Evolutionary conservation across 345 rosid species (phyloP).

Genomic region (Eucalyptus tenuipes): DNA sequence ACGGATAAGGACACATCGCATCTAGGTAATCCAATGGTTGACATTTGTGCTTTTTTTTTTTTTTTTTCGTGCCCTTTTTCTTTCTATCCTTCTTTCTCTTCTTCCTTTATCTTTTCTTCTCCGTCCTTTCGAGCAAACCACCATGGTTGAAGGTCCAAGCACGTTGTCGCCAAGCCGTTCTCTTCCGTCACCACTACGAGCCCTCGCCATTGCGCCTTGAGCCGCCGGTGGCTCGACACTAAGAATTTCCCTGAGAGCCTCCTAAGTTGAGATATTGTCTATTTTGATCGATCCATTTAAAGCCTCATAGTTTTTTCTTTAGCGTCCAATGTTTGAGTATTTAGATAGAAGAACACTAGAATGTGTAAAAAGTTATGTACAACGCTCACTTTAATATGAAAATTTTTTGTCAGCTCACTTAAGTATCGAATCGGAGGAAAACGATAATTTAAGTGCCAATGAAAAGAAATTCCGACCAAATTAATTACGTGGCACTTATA

Average conservation of each 20-base stretch:
- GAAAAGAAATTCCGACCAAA: fast-evolving
- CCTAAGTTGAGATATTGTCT: neutral
- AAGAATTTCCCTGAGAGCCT: too few relatives aligned
- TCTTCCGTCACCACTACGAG: neutral
- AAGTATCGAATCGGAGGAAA: too few relatives aligned
- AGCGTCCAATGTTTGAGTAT: fast-evolving
- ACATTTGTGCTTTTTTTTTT: neutral
- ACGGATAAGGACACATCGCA: neutral
- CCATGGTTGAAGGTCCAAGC: neutral
- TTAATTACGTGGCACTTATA: fast-evolving
- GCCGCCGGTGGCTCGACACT: neutral
- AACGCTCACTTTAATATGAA: too few relatives aligned
- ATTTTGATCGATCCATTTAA: neutral
- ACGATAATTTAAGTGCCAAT: too few relatives aligned
- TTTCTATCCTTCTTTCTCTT: neutral
- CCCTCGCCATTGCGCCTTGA: neutral
- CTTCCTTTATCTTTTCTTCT: neutral
- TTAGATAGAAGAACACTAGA: too few relatives aligned
- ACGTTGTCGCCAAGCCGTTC: neutral
- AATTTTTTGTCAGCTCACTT: fast-evolving
- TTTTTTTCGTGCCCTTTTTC: neutral
- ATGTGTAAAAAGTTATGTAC: too few relatives aligned
- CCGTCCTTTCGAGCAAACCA: neutral
- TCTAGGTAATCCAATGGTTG: neutral
- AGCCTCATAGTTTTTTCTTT: fast-evolving